These are phyloP conservation scores for Diaporthe sp. DNA, from an alignment of 2,329 filamentous ascomycete species.

Conservation along the genomic window DNA sequence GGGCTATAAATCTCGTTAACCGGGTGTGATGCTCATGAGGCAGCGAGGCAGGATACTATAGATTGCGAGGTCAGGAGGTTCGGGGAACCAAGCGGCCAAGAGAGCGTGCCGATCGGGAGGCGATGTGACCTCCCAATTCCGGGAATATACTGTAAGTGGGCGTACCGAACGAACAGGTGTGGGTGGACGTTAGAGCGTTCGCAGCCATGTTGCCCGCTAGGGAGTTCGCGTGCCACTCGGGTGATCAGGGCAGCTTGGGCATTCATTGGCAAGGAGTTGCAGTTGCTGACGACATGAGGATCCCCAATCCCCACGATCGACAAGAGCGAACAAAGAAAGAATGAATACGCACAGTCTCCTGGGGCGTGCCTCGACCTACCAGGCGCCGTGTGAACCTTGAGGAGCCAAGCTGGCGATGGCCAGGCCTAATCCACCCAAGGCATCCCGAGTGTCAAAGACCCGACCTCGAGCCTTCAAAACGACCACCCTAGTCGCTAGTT, in stretches of 20 bases:
- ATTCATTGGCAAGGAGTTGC: not conserved
- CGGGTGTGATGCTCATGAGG: not conserved
- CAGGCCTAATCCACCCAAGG: not conserved
- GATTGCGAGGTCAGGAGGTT: slow-evolving; percentile 4
- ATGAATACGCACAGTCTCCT: slow-evolving; percentile 8
- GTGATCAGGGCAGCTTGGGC: not conserved
- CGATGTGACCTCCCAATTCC: slow-evolving; percentile 30
- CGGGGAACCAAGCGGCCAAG: slow-evolving; percentile 8
- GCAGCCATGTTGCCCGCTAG: slow-evolving; percentile 23
- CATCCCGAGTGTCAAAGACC: slow-evolving; percentile 14
- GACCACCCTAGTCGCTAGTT: slow-evolving; percentile 18
- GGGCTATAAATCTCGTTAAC: slow-evolving; percentile 16
- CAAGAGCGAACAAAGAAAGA: slow-evolving; percentile 16
- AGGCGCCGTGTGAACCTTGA: slow-evolving; percentile 10
- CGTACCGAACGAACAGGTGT: slow-evolving; percentile 22
- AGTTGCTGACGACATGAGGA: slow-evolving; percentile 22
- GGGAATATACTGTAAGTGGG: not conserved
- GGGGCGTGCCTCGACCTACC: slow-evolving; percentile 1
- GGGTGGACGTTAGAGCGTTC: slow-evolving; percentile 2
- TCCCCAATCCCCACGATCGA: slow-evolving; percentile 5
- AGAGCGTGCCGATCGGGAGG: slow-evolving; percentile 17
- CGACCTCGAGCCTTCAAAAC: not conserved
- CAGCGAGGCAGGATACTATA: not conserved
- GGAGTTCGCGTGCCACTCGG: slow-evolving; percentile 14
- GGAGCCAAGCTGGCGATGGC: not conserved